Evolutionary conservation across 306 rosid genomes (phyloP), one percentile per base, ranked within the genome.

Genomic region (Prunus salicina): DNA sequence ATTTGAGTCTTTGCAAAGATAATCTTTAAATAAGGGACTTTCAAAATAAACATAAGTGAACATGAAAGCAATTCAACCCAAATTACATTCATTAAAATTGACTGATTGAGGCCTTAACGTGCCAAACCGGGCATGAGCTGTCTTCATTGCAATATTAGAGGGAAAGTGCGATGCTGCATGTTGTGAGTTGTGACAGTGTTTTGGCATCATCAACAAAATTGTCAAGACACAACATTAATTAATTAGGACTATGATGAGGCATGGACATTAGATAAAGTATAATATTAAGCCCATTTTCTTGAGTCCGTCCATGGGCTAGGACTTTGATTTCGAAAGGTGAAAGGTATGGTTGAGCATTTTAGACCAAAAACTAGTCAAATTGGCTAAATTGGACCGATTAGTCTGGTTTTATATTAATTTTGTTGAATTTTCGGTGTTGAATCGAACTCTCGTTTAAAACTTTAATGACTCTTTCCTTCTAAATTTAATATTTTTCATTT

Each of bases 381-480:
- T 5, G 38, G 38, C 8, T 8, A 5, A 34, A 34, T 34, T 34
- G 41, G 41, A 34, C 8, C 1, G 41, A 34, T 34, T 1, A 34
- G 8, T 34, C 2, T 34, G 8, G 8, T 5, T 34, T 34, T 5
- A 5, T 5, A 34, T 34, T 34, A 34, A 5, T 32, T 32, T 34
- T 34, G 41, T 34, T 34, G 41, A 34, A 34, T 34, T 34, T 34
- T 34, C 2, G 0, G 8, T 0, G 1, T 0, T 34, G 8, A 34
- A 34, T 8, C 8, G 41, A 34, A 34, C 0, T 34, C 8, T 34
- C 8, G 8, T 34, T 32, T 32, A 1, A 4, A 32, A 0, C 1
- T 32, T 0, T 32, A 32, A 32, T 4, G 4, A 6, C 0, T 5
- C 6, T 4, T 32, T 32, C 0, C 5, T 32, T 32, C 0, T 4